A percentile compares a stretch with the other conserved stretches of the same genome.
Evolutionary conservation across 768 basidiomycete genomes (phyloP).

Genomic region (Mycena floridula): DNA sequence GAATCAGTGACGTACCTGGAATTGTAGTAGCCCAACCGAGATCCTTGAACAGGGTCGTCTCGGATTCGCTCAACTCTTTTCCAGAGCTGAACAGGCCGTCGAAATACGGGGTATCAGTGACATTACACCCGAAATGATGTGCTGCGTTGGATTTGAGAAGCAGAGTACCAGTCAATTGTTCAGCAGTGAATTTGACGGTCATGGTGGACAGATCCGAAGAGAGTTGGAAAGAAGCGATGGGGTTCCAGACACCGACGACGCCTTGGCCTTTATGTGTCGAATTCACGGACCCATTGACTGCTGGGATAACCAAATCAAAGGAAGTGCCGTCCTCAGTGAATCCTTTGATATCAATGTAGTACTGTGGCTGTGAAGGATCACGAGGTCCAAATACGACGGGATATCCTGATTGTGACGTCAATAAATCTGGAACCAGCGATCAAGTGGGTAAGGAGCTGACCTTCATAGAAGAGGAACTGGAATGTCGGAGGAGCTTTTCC

Average conservation of each 20-base stretch:
- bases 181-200: slow-evolving; percentile 10
- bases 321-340: slow-evolving; percentile 13
- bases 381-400: too few relatives aligned
- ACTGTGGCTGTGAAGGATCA: too few relatives aligned
- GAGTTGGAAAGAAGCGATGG: slow-evolving; percentile 11
- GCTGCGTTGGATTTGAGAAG: slow-evolving; percentile 9
- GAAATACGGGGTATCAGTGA: slow-evolving; percentile 15
- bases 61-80: slow-evolving; percentile 8
- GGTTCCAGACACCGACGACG: slow-evolving; percentile 13
- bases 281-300: slow-evolving; percentile 9
- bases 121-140: slow-evolving; percentile 17
- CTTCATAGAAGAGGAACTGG: too few relatives aligned
- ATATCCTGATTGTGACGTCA: too few relatives aligned
- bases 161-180: slow-evolving; percentile 12
- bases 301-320: slow-evolving; percentile 10
- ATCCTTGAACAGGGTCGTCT: slow-evolving; percentile 14
- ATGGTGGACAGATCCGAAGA: slow-evolving; percentile 12
- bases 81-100: slow-evolving; percentile 2
- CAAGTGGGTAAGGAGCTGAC: too few relatives aligned
- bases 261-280: slow-evolving; percentile 4
- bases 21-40: slow-evolving; percentile 16
- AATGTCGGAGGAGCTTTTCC: too few relatives aligned
- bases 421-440: too few relatives aligned
- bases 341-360: slow-evolving; percentile 14
- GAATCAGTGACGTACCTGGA: slow-evolving; percentile 9